phyloP scores from a whole-genome alignment of 1,284 basidiomycete genomes.

The Cystobasidiaceae sp. region DNA sequence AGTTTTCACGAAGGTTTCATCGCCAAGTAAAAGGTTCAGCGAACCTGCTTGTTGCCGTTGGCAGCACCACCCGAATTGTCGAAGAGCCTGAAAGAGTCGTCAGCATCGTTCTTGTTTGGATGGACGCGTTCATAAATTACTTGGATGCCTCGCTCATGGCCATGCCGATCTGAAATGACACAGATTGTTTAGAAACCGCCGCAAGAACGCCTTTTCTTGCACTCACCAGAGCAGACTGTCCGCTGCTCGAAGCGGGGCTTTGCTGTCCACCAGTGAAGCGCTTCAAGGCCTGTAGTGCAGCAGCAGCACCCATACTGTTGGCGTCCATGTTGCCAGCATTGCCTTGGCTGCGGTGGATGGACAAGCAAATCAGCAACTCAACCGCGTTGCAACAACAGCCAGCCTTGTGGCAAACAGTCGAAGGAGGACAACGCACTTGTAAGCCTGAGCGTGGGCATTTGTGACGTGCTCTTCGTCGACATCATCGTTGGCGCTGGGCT shows the following conservation, averaged over 20 bases:
- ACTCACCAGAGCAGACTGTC: conserved; percentile 22
- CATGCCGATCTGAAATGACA: conserved; percentile 33
- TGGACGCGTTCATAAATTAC: conserved; percentile 41
- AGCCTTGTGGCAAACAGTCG: neutral
- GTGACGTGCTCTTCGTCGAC: conserved; percentile 38
- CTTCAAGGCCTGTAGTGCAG: conserved; percentile 39
- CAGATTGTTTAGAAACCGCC: too few relatives aligned
- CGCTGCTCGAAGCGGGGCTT: conserved; percentile 6
- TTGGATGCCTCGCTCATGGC: conserved; percentile 42
- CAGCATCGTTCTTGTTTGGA: neutral
- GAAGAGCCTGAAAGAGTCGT: conserved; percentile 32
- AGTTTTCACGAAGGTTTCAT: neutral
- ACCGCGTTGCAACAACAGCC: neutral
- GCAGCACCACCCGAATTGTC: conserved; percentile 45
- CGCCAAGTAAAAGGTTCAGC: neutral
- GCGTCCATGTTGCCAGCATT: conserved; percentile 32
- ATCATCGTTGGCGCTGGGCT: conserved; percentile 28
- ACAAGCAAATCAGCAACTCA: neutral
- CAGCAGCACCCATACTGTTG: conserved; percentile 34
- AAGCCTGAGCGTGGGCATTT: conserved; percentile 38
- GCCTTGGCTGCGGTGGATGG: conserved; percentile 4
- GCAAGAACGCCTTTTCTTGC: too few relatives aligned
- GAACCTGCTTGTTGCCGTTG: conserved; percentile 42
- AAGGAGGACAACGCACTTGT: conserved; percentile 7
- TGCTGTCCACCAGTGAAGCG: conserved; percentile 32